Percentiles rank a stretch among this genome's conserved stretches.
phyloP scores from a whole-genome alignment of 2,329 filamentous ascomycete species.

The Phialophora tarda region DNA sequence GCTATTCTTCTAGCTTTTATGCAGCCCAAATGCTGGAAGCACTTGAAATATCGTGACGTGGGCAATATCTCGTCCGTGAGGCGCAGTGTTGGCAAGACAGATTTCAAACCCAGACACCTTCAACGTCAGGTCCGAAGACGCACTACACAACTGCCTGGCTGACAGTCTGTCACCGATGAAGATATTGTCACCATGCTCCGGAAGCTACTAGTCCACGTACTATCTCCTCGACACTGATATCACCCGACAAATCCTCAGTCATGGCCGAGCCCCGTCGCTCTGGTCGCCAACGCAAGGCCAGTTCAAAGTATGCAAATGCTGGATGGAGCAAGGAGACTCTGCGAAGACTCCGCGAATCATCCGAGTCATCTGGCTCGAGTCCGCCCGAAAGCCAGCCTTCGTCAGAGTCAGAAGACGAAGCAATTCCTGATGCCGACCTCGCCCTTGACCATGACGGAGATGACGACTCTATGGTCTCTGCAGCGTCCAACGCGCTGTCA shows the following conservation, averaged over 20 bases:
- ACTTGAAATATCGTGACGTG: not conserved
- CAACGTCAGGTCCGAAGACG: not conserved
- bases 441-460: conserved; percentile 16
- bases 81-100: too few species aligned
- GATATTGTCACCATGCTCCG: not conserved
- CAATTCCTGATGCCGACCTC: conserved; percentile 8
- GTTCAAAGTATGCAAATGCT: conserved; percentile 35
- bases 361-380: conserved; percentile 33
- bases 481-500: conserved; percentile 13
- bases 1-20: not conserved
- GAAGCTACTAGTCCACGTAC: not conserved
- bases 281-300: conserved; percentile 35
- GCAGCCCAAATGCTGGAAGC: too few species aligned
- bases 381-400: conserved; percentile 17
- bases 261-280: conserved; percentile 36
- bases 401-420: conserved; percentile 5
- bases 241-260: not conserved
- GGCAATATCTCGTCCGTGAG: not conserved
- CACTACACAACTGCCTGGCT: not conserved
- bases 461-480: conserved; percentile 14
- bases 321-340: conserved; percentile 37
- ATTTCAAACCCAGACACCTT: not conserved
- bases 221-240: not conserved
- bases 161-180: not conserved
- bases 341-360: conserved; percentile 32